Evolutionary conservation across 2,329 filamentous ascomycete species (phyloP), one percentile per base, ranked within the genome.

Genomic region (Metarhizium humberi): DNA sequence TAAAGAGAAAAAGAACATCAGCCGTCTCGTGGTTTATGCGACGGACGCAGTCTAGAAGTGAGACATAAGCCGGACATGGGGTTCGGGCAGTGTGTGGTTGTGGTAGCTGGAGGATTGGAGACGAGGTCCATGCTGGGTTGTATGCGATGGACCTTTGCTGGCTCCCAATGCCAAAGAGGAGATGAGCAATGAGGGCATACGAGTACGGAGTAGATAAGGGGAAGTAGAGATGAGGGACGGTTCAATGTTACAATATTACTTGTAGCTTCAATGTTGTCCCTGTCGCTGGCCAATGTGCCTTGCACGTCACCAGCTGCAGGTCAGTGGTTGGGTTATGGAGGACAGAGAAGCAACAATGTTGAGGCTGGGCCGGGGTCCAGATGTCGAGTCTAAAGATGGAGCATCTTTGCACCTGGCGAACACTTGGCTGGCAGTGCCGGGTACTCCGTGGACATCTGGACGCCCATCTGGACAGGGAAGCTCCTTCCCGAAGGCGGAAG

Each of bases 21-120:
- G 38, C 43, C 32, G 48, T 49, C 53, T 50, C 50, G 50, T 52
- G 50, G 36, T 52, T 30, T 55, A 54, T 55, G 55, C 55, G 55
- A 57, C 55, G 55, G 55, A 57, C 55, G 55, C 55, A 57, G 55
- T 52, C 43, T 54, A 38, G 36, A 50, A 57, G 55, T 55, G 55
- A 57, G 55, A 57, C 55, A 57, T 53, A 54, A 54, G 55, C 50
- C 52, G 29, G 55, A 49, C 55, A 55, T 51, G 55, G 55, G 52
- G 43, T 38, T 50, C 55, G 52, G 55, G 36, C 43, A 56, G 34
- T 25, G 51, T 46, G 47, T 53, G 47, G 51, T 47, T 50, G n/a
- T 45, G n/a, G 32, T 34, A 38, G 29, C 45, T 55, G 43, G 50
- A 50, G 51, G 18, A 30, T 53, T 34, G 20, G 43, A 56, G 46